Evolutionary conservation across 306 rosid species (phyloP).

Genomic region (Lablab purpureus): DNA sequence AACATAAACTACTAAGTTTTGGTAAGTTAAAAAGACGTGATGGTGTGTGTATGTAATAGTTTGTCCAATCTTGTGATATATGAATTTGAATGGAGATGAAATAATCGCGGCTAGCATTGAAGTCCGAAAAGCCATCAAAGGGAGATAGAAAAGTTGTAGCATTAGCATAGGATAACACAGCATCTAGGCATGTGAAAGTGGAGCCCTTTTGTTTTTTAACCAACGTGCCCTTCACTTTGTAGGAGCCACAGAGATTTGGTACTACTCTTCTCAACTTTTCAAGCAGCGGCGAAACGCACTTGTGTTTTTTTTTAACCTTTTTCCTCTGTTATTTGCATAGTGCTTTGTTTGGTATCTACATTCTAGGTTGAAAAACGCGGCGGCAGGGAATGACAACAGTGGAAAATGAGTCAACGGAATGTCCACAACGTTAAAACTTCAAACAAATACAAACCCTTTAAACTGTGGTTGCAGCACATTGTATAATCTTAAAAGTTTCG

Average conservation of each 20-base stretch:
- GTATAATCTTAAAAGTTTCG: not conserved
- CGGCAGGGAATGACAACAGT: slow-evolving; percentile 36
- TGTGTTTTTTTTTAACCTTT: not conserved
- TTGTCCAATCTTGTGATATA: no score
- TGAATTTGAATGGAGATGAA: not conserved
- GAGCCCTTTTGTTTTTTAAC: slow-evolving; percentile 40
- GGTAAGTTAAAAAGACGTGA: no score
- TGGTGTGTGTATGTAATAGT: no score
- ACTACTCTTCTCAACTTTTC: not conserved
- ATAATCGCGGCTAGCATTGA: slow-evolving; percentile 50
- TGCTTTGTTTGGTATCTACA: not conserved
- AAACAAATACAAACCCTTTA: not conserved
- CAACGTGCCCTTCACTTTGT: slow-evolving; percentile 42
- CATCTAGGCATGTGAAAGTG: slow-evolving; percentile 63
- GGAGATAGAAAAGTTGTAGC: slow-evolving; percentile 36
- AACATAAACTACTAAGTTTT: no score
- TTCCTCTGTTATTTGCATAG: no score
- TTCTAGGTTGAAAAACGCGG: slow-evolving; percentile 45
- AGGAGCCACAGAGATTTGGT: slow-evolving; percentile 31
- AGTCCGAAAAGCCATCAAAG: slow-evolving; percentile 47
- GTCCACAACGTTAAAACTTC: not conserved
- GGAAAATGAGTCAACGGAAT: slow-evolving; percentile 14
- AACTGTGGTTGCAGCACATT: not conserved
- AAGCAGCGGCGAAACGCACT: slow-evolving; percentile 44
- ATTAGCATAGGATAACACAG: slow-evolving; percentile 50